Base-by-base conservation (phyloP, 225 moss, liverwort and hornwort species). In the Physcomitrium patens region DNA sequence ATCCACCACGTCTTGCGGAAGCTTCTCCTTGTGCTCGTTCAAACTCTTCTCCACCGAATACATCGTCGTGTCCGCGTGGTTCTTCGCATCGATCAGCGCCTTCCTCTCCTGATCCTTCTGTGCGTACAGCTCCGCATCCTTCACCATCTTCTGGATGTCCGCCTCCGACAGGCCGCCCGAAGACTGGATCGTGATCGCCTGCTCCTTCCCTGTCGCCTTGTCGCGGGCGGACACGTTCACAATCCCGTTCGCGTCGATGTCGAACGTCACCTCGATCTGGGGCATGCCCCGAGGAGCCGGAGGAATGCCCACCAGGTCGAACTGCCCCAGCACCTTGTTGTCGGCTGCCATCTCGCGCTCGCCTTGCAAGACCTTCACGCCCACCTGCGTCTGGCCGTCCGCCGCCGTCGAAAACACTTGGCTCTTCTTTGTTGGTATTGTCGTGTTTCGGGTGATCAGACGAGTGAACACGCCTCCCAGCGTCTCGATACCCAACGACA, bases 361-460 rank as follows among this genome's bases (percentile, higher is more conserved):
- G 70, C 96, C 96, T 74, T 96, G 96, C 54, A 96, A 69, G 37
- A 96, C 96, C 79, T 89, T 94, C 77, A 96, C 92, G 70, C 96
- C 96, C 8, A 88, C 87, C 80, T 88, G 87, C 2, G 96, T 91
- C 60, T 96, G 96, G 10, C 91, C 94, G 50, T 96, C 96, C 12
- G 92, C 94, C 26, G 94, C 94, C 12, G 94, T 94, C 37, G 94
- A 96, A 68, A 96, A 96, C 43, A 91, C 91, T 68, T 92, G 88
- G 67, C 96, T 96, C 83, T 96, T 96, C 78, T 96, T 96, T 0
- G 96, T 96, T n/a, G 96, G 94, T 23, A 96, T 96, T 9, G 94
- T 94, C 7, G 96, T 96, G 66, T 94, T 96, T 3, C 94, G 83
- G 0, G 89, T 91, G 71, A 96, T 96, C 23, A 94, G 77, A 58